These are phyloP conservation scores for Neurospora africana DNA, from an alignment of 495 filamentous ascomycete species.

Conservation along the genomic window DNA sequence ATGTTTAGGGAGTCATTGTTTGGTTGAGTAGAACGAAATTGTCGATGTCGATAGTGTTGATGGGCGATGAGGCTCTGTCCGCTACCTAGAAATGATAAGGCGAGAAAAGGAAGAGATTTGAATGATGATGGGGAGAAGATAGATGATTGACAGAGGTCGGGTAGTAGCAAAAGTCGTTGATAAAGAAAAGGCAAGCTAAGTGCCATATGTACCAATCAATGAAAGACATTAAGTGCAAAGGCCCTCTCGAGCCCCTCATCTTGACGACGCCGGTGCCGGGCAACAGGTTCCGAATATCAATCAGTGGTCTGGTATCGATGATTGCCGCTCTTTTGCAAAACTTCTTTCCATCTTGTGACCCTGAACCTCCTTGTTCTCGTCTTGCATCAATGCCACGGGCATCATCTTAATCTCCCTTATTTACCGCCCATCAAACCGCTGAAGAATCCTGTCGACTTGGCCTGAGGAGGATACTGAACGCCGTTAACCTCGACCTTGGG, in stretches of 20 bases:
- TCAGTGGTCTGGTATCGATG: neutral
- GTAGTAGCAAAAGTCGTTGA: neutral
- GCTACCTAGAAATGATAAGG: neutral
- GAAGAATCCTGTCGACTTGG: constrained; percentile 25
- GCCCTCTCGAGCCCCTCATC: neutral
- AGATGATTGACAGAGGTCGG: neutral
- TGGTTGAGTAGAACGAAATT: neutral
- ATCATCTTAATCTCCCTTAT: constrained; percentile 8
- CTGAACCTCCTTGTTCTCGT: neutral
- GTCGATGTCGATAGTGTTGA: neutral
- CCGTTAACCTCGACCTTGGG: constrained; percentile 48
- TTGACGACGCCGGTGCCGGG: neutral
- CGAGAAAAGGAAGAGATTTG: neutral
- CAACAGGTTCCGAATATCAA: neutral
- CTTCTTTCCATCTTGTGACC: neutral
- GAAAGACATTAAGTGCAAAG: neutral
- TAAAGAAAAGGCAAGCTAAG: too few relatives aligned
- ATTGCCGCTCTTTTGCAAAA: neutral
- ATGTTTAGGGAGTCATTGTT: neutral
- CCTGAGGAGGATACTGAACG: constrained; percentile 52
- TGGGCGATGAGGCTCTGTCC: neutral
- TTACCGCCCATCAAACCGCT: constrained; percentile 15
- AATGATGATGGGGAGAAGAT: neutral
- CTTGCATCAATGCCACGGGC: neutral
- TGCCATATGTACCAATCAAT: neutral